A percentile compares a stretch with the other conserved stretches of the same genome.
Evolutionary conservation across 345 rosid genomes (phyloP).

Genomic region (Gossypium bickii): DNA sequence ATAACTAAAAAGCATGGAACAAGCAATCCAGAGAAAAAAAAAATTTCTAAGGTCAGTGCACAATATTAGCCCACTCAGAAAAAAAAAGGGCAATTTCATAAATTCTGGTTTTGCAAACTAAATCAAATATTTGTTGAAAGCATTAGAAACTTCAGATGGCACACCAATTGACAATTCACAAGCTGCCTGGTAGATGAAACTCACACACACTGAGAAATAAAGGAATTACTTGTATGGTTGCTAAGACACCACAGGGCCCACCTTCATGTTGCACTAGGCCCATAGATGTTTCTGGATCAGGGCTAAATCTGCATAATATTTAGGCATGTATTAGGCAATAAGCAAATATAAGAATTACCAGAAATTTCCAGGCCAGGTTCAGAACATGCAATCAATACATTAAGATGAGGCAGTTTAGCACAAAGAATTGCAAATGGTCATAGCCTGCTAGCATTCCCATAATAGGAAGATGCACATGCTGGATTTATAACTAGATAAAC

Average conservation of each 20-base stretch:
- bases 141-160: not conserved
- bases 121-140: not conserved
- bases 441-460: not conserved
- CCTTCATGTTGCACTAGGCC: constrained; percentile 99
- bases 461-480: not conserved
- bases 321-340: constrained; percentile 27
- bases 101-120: not conserved
- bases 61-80: not conserved
- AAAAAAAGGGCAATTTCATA: not conserved
- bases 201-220: constrained; percentile 21
- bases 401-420: not conserved
- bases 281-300: constrained; percentile 93
- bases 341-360: constrained; percentile 14
- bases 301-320: constrained; percentile 72
- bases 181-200: constrained; percentile 1
- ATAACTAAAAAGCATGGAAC: not conserved
- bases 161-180: constrained; percentile 7
- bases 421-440: not conserved
- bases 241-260: constrained; percentile 98
- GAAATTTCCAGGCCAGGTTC: not conserved
- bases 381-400: not conserved
- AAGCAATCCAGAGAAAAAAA: not conserved
- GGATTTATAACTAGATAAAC: not conserved
- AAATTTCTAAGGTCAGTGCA: not conserved
- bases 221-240: constrained; percentile 80